phyloP scores from a whole-genome alignment of 768 basidiomycete species.

The Suillus cothurnatus region DNA sequence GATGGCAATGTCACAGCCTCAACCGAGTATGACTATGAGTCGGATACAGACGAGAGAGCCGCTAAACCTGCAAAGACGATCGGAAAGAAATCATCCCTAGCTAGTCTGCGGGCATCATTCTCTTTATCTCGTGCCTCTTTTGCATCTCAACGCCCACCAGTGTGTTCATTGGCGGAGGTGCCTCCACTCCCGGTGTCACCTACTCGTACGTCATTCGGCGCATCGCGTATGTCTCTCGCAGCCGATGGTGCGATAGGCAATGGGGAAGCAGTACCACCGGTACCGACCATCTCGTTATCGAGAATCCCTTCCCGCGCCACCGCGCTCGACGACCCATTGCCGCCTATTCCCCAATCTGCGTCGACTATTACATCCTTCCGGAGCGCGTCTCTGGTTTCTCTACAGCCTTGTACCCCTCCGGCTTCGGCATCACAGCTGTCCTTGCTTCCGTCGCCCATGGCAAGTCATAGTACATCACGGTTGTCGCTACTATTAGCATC shows the following conservation, averaged over 20 bases:
- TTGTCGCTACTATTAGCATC: too few relatives aligned
- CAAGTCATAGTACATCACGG: too few relatives aligned
- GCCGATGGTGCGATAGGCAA: neutral
- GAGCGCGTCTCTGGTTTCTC: too few relatives aligned
- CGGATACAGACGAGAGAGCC: slow-evolving; percentile 20
- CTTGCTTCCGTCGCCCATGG: too few relatives aligned
- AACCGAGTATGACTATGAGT: slow-evolving; percentile 29
- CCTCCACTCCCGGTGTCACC: slow-evolving; percentile 33
- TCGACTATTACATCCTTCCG: slow-evolving; percentile 22
- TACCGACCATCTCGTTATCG: slow-evolving; percentile 19
- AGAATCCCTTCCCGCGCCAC: slow-evolving; percentile 26
- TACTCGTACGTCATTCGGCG: slow-evolving; percentile 16
- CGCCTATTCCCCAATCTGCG: slow-evolving; percentile 33
- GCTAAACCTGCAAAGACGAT: slow-evolving; percentile 23
- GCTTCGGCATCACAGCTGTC: too few relatives aligned
- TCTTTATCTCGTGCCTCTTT: slow-evolving; percentile 33
- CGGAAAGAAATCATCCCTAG: slow-evolving; percentile 32
- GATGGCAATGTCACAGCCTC: slow-evolving; percentile 18
- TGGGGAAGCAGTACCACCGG: slow-evolving; percentile 5
- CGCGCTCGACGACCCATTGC: slow-evolving; percentile 13
- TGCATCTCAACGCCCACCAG: slow-evolving; percentile 26
- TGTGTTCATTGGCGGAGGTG: slow-evolving; percentile 21
- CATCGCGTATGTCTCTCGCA: slow-evolving; percentile 7
- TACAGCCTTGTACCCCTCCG: too few relatives aligned
- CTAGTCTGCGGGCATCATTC: slow-evolving; percentile 32